Evolutionary conservation across 2,329 filamentous ascomycete genomes (phyloP).

Genomic region (Diaporthe nobilis): DNA sequence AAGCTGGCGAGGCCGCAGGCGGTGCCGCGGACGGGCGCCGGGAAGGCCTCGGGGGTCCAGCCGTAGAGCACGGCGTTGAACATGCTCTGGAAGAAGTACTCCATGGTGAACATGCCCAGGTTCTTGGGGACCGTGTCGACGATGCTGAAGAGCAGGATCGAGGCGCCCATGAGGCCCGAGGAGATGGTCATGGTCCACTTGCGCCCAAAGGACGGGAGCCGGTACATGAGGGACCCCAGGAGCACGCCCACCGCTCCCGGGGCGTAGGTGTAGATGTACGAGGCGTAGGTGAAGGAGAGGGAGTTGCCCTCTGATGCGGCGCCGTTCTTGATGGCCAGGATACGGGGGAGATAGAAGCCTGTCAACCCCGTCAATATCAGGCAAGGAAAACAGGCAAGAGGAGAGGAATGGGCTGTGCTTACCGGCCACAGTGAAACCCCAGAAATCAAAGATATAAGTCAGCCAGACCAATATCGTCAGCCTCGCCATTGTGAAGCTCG

Average conservation of each 20-base stretch:
- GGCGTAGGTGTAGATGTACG: constrained; percentile 68
- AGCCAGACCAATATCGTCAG: constrained; percentile 54
- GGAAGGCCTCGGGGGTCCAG: constrained; percentile 66
- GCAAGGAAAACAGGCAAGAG: background rate
- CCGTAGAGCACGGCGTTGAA: constrained; percentile 67
- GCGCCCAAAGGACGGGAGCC: constrained; percentile 48
- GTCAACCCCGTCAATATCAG: background rate
- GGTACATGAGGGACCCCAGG: constrained; percentile 61
- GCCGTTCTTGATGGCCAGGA: constrained; percentile 66
- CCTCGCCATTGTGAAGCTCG: constrained; percentile 51
- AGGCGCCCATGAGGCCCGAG: constrained; percentile 57
- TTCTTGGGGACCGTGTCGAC: constrained; percentile 61
- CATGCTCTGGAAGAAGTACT: constrained; percentile 67
- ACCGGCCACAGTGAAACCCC: constrained; percentile 56
- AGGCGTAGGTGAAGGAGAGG: constrained; percentile 63
- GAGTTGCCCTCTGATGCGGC: constrained; percentile 53
- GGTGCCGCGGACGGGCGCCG: constrained; percentile 64
- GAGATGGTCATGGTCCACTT: constrained; percentile 62
- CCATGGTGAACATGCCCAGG: constrained; percentile 64
- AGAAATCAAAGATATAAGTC: constrained; percentile 57
- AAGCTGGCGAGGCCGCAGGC: constrained; percentile 70
- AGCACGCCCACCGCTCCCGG: constrained; percentile 66
- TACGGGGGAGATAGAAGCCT: constrained; percentile 61
- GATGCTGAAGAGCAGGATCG: constrained; percentile 59
- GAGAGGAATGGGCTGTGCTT: constrained; percentile 25